Evolutionary conservation across 2,329 filamentous ascomycete species (phyloP), one percentile per base, ranked within the genome.

Genomic region (Beauveria australis): DNA sequence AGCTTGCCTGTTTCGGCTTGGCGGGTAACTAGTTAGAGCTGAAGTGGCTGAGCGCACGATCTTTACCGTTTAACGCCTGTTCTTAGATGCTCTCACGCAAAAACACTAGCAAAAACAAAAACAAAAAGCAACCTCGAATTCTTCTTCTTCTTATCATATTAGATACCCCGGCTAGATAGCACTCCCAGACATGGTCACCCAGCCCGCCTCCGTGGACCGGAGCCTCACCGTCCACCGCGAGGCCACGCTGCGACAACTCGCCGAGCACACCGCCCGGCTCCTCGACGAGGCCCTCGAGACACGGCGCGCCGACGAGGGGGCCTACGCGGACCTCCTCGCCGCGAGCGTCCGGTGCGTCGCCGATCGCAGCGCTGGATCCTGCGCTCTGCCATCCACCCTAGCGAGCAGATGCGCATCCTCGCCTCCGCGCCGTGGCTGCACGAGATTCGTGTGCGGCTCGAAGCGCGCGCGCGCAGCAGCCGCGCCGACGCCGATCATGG

Each of bases 321-420:
- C 58, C 30, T 60, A 60, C 58, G 58, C 58, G 6, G 22, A 14
- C n/a, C 51, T 60, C n/a, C 58, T 60, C 51, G 58, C 58, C 43
- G 58, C 54, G 1, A 54, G 10, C 22, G 43, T 48, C 19, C 8
- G 5, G 10, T 49, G 57, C 49, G 49, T 53, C 26, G 28, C 16
- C 26, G 28, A 1, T 3, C 7, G 41, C 28, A 18, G 37, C 9
- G 57, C 49, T 33, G 41, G 26, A 48, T 48, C 28, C 9, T 60
- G 16, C 48, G 22, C 43, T 30, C 57, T 9, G 57, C 57, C 48
- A 41, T 60, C 28, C 5, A 41, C 28, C 57, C 57, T 2, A 7
- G 10, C 41, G 57, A 60, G 49, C 57, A 60, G 57, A 28, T 26
- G 41, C 49, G 41, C 48, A 41, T 60, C 19, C 57, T 60, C 37